Evolutionary conservation across 176 grass and related monocot species (phyloP), one percentile per base, ranked within the genome.

Genomic region (Lolium rigidum): DNA sequence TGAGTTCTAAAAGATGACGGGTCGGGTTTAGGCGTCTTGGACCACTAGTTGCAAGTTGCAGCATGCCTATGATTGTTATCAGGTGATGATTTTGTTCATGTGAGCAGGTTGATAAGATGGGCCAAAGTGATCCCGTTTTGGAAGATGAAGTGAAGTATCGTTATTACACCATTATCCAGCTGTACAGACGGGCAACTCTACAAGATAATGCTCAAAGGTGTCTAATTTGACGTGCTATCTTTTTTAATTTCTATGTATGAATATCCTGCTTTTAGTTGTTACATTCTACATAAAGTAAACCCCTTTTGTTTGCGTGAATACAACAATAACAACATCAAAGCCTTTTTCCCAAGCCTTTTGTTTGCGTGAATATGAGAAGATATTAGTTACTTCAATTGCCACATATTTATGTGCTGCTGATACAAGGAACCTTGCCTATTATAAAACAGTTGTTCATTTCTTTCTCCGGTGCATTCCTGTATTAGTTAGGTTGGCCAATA

Each of bases 71-170:
- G 39, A 18, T 2, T 24, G 7, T 52, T 81, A 74, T 76, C 41
- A 83, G 38, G 28, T 83, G 7, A 86, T 82, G 31, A 85, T 80
- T 39, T 86, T 77, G 41, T 71, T 26, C 31, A 37, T 87, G 41
- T 91, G 56, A 84, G 43, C 84, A 99, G 97, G 91, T 94, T 50
- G 94, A 99, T 75, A 91, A 82, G 71, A 90, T 90, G 85, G 94
- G 82, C 64, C 82, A 91, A 75, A 92, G 86, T 66, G 97, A 99
- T 51, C 92, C 97, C 51, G 85, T 90, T 82, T 86, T 99, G 88
- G 97, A 99, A 86, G 97, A 99, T 56, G 97, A 99, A 90, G 94
- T 99, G 80, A 99, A 99, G 79, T 99, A 90, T 62, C 94, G 97
- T 47, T 99, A 94, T 82, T 94, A 94, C 88, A 94, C 92, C 77